These are phyloP conservation scores for Hibiscus syriacus DNA, from an alignment of 345 rosid species.

Conservation along the genomic window DNA sequence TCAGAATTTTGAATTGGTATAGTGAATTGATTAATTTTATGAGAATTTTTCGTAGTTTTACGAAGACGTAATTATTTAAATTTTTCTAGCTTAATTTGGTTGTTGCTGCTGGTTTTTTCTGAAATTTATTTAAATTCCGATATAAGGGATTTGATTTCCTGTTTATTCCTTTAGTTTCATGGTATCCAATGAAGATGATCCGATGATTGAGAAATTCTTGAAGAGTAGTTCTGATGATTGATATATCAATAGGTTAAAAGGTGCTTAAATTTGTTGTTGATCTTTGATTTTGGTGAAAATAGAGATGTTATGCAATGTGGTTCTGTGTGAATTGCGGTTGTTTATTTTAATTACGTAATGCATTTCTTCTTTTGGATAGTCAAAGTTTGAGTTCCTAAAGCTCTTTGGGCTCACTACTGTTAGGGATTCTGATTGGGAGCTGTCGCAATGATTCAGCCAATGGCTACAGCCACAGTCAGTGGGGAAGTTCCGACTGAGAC, in stretches of 20 bases:
- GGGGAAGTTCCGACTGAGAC: conserved; percentile 54
- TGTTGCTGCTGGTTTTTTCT: background rate
- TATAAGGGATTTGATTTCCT: background rate
- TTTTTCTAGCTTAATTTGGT: background rate
- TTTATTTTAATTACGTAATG: conserved; percentile 11
- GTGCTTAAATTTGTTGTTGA: background rate
- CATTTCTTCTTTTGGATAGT: conserved; percentile 1
- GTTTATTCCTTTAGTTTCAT: background rate
- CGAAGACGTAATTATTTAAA: background rate
- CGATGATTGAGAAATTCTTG: background rate
- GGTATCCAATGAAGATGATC: background rate
- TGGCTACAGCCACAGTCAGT: conserved; percentile 42
- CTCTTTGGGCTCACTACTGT: conserved; percentile 2
- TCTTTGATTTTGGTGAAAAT: background rate
- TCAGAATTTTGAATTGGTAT: background rate
- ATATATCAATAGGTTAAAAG: background rate
- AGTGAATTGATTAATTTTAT: background rate
- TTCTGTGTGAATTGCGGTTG: background rate
- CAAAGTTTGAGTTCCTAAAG: conserved; percentile 10
- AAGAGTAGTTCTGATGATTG: background rate
- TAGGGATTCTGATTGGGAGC: conserved; percentile 16
- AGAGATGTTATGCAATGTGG: background rate
- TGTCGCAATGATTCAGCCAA: conserved; percentile 53
- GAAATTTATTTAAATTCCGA: no score
- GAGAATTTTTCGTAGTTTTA: no score